Base-by-base conservation (phyloP, 345 rosid genomes). In the Crucihimalaya himalaica region DNA sequence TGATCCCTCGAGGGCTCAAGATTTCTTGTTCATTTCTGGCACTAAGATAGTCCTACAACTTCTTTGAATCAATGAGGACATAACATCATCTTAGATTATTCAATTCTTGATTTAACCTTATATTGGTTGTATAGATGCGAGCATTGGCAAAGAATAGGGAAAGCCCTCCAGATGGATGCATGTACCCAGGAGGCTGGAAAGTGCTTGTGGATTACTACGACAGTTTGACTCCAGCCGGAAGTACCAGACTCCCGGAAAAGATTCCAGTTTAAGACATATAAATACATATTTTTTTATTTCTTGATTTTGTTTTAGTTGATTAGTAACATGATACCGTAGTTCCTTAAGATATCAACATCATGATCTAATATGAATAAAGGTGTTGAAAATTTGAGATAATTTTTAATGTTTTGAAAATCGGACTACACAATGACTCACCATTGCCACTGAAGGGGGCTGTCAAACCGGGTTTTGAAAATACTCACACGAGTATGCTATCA, bases 171-270 rank as follows among this genome's bases (percentile, higher is more conserved):
- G 89, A 88, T 62, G 98, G 98, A 47, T 93, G 91, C 72, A 91
- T 93, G 98, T 93, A 96, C 83, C 96, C 91, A 6, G 90, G 92
- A 48, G 97, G 98, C 31, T 93, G 98, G 98, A 56, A 91, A 62
- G 96, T 90, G 70, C 77, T 90, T 83, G 95, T 87, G 1, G 96
- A 90, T 4, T 90, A 90, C 81, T 92, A 92, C 15, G 97, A 86
- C 71, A 88, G 96, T 70, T 74, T 91, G 78, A 45, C 82, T 9
- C 68, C 82, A 8, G 56, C 86, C 1, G 86, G 73, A 60, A 83
- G 48, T 39, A 77, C 28, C 29, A 82, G 74, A 71, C 75, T 88
- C 6, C 82, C 81, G 0, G 86, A 84, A 72, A 84, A 89, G 37
- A 86, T 92, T 76, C 79, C 86, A 20, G 95, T 84, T 62, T 92